Evolutionary conservation across 108 stramenopile species (phyloP), one percentile per base, ranked within the genome.

Genomic region (Cylindrotheca closterium): DNA sequence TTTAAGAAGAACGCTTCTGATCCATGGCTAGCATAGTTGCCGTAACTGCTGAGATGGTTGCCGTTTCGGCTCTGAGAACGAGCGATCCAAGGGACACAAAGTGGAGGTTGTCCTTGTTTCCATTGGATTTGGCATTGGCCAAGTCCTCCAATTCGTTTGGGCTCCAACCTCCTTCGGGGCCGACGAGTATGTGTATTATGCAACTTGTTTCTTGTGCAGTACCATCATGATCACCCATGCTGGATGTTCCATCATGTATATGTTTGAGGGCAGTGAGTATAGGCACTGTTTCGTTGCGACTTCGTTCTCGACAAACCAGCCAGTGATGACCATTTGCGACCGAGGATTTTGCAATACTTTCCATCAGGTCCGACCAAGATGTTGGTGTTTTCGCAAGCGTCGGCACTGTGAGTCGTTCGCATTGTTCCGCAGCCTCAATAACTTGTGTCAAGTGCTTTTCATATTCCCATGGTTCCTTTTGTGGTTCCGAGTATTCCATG

Each of bases 101-200:
- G 59, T 48, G 86, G 26, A 57, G 54, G 45, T 23, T 57, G 2
- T 47, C 62, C 48, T 57, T n/a, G 23, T 47, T 2, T 27, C 19
- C 4, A 24, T 60, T 12, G 12, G 10, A 47, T 47, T 22, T 55
- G 30, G 47, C 33, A 62, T 45, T 27, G 33, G 28, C 46, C 53
- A 54, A 54, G 59, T 33, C 49, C 32, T 31, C 45, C 53, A 89
- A 75, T 60, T 93, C 92, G 5, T 60, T 65, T n/a, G 57, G 49
- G 55, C 85, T 87, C 92, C 92, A 93, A 27, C 92, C 92, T 5
- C 92, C 92, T 70, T 93, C 92, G 18, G 92, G 92, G 22, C 92
- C 92, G 12, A 93, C 67, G 7, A 93, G 31, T 25, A 88, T 75
- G 30, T 81, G 73, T 31, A 86, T 64, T n/a, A n/a, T n/a, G n/a